These are phyloP conservation scores for Hansenula anomala DNA, from an alignment of 1,139 yeast species.

Conservation along the genomic window DNA sequence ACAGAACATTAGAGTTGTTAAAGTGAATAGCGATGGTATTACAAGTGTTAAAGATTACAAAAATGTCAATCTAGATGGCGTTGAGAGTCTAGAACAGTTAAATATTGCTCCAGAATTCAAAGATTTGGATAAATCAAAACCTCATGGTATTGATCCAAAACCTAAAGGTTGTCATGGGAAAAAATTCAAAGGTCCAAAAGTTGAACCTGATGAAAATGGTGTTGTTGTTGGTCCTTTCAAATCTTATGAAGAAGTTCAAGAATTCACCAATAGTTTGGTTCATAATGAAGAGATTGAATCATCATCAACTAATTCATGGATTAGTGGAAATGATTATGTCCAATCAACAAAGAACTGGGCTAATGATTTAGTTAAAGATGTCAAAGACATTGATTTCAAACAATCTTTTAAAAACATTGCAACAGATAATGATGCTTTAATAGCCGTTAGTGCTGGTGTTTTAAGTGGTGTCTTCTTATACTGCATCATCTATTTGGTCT, in stretches of 20 bases:
- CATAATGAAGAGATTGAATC: not conserved
- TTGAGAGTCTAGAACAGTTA: conserved; percentile 5
- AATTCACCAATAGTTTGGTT: conserved; percentile 1
- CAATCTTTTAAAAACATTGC: conserved; percentile 8
- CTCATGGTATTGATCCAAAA: conserved; percentile 1
- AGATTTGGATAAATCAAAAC: not conserved
- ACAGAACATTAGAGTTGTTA: conserved; percentile 10
- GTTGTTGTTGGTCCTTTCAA: conserved; percentile 1
- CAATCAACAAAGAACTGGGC: not conserved
- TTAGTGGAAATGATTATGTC: not conserved
- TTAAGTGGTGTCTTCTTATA: conserved; percentile 8
- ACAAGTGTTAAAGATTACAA: conserved; percentile 6
- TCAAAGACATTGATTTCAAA: conserved; percentile 7
- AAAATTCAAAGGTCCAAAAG: not conserved
- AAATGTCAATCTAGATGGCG: conserved; percentile 11
- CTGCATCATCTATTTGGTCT: conserved; percentile 4
- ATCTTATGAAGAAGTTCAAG: conserved; percentile 2
- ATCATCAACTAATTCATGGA: not conserved
- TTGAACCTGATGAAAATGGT: not conserved
- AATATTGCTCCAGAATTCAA: not conserved
- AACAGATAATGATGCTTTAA: conserved; percentile 9
- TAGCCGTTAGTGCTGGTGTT: conserved; percentile 10
- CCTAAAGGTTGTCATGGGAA: not conserved
- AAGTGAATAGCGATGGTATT: conserved; percentile 6
- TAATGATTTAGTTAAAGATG: conserved; percentile 3